phyloP scores from a whole-genome alignment of 768 basidiomycete species.

The Mycena alexandri region DNA sequence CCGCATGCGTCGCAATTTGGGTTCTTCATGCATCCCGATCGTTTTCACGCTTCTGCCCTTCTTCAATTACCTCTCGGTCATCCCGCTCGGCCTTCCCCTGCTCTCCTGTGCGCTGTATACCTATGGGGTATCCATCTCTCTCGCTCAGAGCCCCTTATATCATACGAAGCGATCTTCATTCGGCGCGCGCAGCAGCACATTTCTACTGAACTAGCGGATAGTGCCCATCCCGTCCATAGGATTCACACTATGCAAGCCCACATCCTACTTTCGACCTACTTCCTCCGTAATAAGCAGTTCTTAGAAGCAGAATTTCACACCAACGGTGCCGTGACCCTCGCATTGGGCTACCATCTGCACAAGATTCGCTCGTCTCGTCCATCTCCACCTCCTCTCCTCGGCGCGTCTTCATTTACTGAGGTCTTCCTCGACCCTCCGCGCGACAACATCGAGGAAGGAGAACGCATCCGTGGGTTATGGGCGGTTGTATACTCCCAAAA shows the following conservation, averaged over 20 bases:
- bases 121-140: slow-evolving; percentile 39
- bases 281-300: slow-evolving; percentile 36
- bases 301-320: slow-evolving; percentile 37
- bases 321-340: slow-evolving; percentile 36
- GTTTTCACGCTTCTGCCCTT: slow-evolving; percentile 35
- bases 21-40: slow-evolving; percentile 35
- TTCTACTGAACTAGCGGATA: slow-evolving; percentile 34
- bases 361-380: slow-evolving; percentile 34
- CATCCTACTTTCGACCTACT: slow-evolving; percentile 36
- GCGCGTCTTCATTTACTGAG: slow-evolving; percentile 22
- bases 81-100: slow-evolving; percentile 34
- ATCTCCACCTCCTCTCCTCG: slow-evolving; percentile 27
- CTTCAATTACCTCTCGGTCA: slow-evolving; percentile 36
- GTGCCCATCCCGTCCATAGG: slow-evolving; percentile 29
- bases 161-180: slow-evolving; percentile 36
- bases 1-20: slow-evolving; percentile 37
- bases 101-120: slow-evolving; percentile 33
- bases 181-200: slow-evolving; percentile 38
- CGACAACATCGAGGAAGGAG: slow-evolving; percentile 39
- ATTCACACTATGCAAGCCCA: slow-evolving; percentile 40
- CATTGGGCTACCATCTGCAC: slow-evolving; percentile 34
- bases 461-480: slow-evolving; percentile 42
- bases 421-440: slow-evolving; percentile 28
- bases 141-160: slow-evolving; percentile 32
- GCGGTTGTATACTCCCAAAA: slow-evolving; percentile 34